Conservation (phyloP, 1,284 basidiomycete genomes). For the Salmacisia buchloeana region DNA sequence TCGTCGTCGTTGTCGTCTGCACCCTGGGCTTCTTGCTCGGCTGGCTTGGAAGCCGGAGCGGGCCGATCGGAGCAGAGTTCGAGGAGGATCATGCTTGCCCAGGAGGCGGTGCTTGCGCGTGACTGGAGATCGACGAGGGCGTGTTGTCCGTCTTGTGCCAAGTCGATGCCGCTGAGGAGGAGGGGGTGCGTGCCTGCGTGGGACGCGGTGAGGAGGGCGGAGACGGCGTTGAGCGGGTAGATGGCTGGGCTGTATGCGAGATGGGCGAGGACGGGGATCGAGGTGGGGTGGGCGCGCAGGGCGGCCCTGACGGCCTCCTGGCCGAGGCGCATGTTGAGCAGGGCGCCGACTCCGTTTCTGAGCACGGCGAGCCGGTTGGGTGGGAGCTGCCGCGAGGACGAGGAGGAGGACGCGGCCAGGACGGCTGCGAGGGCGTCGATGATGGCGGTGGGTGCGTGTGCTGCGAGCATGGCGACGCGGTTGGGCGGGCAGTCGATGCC, state of each 20-base stretch:
- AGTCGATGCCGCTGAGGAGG: not conserved
- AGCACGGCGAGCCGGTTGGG: conserved; percentile 55
- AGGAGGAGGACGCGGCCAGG: not conserved
- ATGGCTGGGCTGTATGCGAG: not conserved
- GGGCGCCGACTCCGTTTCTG: conserved; percentile 69
- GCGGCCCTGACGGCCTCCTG: conserved; percentile 60
- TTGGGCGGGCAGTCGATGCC: conserved; percentile 30
- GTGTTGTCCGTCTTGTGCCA: not conserved
- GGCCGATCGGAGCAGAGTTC: conserved; percentile 12
- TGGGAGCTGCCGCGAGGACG: not conserved
- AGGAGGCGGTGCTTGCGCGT: conserved; percentile 13
- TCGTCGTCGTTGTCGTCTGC: conserved; percentile 19
- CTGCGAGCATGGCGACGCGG: not conserved
- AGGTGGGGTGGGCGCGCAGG: conserved; percentile 60
- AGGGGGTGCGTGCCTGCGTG: conserved; percentile 1
- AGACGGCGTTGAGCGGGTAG: not conserved
- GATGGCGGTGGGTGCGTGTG: not conserved
- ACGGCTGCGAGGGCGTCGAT: not conserved
- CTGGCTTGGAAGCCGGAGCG: not conserved
- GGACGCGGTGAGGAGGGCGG: conserved; percentile 14
- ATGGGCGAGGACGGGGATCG: not conserved
- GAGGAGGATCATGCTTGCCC: conserved; percentile 14
- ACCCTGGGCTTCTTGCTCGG: not conserved
- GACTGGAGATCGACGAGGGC: not conserved
- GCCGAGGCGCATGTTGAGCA: conserved; percentile 71